Percentiles rank a stretch among this genome's conserved stretches.
Evolutionary conservation across 352 stramenopile genomes (phyloP).

Genomic region (Phytophthora lateralis): DNA sequence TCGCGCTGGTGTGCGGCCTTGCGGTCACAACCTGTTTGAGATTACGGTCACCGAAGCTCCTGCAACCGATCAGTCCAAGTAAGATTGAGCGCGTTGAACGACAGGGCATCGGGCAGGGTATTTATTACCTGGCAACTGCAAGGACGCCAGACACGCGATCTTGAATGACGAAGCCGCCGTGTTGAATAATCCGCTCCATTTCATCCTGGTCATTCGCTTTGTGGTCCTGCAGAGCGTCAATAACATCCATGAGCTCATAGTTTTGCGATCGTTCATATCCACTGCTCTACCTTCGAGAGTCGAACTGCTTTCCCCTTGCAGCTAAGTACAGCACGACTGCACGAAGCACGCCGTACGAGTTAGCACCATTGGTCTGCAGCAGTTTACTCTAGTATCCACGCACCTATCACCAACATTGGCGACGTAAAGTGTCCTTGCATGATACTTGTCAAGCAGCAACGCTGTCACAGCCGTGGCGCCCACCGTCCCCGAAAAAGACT

Average conservation of each 20-base stretch:
- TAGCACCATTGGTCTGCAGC: background rate
- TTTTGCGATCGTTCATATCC: background rate
- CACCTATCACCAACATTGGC: constrained; percentile 84
- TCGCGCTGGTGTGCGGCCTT: constrained; percentile 49
- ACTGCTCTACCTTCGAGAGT: constrained; percentile 56
- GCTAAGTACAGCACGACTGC: constrained; percentile 71
- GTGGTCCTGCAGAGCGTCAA: constrained; percentile 50
- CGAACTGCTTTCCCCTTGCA: constrained; percentile 56
- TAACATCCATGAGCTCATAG: background rate
- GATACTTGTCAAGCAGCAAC: constrained; percentile 50
- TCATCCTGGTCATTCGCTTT: constrained; percentile 69
- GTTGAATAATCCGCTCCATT: constrained; percentile 55
- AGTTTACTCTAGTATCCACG: background rate
- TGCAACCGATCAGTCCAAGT: constrained; percentile 24
- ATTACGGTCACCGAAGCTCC: constrained; percentile 79
- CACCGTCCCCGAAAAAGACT: constrained; percentile 47
- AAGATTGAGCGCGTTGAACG: background rate
- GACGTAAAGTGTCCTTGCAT: constrained; percentile 51
- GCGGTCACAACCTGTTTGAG: constrained; percentile 77
- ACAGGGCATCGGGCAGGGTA: background rate
- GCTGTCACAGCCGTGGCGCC: constrained; percentile 70
- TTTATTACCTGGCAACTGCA: constrained; percentile 67
- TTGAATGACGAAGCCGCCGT: constrained; percentile 76
- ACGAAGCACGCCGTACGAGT: constrained; percentile 4
- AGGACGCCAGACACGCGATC: constrained; percentile 73